A percentile compares a stretch with the other conserved stretches of the same genome.
Evolutionary conservation across 192 early-diverging fungal species (phyloP).

Genomic region (Irineochytrium annulatum): DNA sequence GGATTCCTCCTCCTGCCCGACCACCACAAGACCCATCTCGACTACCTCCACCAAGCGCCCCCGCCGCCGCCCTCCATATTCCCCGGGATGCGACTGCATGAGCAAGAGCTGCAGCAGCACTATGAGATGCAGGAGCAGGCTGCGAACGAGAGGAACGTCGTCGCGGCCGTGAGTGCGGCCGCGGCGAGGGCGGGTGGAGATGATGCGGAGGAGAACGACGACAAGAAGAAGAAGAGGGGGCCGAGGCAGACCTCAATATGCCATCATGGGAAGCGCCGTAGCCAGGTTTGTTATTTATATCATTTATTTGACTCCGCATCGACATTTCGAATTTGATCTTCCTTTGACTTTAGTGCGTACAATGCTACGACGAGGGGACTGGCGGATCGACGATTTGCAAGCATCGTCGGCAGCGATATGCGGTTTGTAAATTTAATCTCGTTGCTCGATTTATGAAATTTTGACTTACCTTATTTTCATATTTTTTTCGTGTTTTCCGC

Average conservation of each 20-base stretch:
- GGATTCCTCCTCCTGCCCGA: too few relatives aligned
- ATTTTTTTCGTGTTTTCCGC: neutral
- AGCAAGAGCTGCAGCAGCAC: too few relatives aligned
- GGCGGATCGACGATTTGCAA: constrained; percentile 26
- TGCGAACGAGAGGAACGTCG: too few relatives aligned
- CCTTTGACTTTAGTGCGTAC: constrained; percentile 17
- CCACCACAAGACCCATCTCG: too few relatives aligned
- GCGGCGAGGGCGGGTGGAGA: too few relatives aligned
- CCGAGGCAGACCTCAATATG: constrained; percentile 14
- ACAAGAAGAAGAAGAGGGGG: constrained; percentile 1
- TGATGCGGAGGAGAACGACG: too few relatives aligned
- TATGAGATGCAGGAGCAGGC: too few relatives aligned
- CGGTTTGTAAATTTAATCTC: neutral
- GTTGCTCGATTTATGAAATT: neutral
- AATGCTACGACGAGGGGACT: constrained; percentile 26
- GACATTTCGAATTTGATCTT: neutral
- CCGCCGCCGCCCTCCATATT: too few relatives aligned
- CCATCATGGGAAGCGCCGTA: constrained; percentile 27
- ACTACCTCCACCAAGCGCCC: too few relatives aligned
- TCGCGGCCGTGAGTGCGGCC: too few relatives aligned
- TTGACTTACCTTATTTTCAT: neutral
- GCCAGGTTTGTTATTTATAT: constrained; percentile 20
- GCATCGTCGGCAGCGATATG: constrained; percentile 23
- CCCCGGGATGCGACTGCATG: too few relatives aligned
- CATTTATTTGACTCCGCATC: neutral